Conservation (phyloP, 2,329 filamentous ascomycete genomes). For the Gyromitra esculenta region DNA sequence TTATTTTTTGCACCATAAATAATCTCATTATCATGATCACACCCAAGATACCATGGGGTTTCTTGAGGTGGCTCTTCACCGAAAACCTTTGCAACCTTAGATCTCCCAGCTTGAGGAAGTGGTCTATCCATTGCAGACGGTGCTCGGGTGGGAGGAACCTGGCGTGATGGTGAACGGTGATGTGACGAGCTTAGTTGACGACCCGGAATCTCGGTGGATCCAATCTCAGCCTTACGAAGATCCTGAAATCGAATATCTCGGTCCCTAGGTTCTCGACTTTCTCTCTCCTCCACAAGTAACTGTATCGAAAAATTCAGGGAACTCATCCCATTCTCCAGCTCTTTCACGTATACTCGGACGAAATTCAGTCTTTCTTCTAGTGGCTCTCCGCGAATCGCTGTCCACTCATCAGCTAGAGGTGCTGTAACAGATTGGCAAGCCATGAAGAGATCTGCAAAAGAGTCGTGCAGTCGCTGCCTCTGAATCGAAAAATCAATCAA, state of each 20-base stretch:
- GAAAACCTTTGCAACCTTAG: slow-evolving; percentile 73
- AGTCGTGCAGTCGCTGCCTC: slow-evolving; percentile 94
- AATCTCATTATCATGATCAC: slow-evolving; percentile 89
- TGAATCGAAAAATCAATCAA: slow-evolving; percentile 86
- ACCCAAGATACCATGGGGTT: slow-evolving; percentile 80
- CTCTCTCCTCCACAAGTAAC: slow-evolving; percentile 74
- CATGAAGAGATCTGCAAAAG: slow-evolving; percentile 86
- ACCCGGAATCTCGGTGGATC: slow-evolving; percentile 13
- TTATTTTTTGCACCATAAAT: slow-evolving; percentile 86
- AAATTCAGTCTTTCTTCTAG: slow-evolving; percentile 85
- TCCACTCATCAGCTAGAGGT: slow-evolving; percentile 93
- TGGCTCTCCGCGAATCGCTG: slow-evolving; percentile 87
- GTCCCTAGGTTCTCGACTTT: slow-evolving; percentile 47
- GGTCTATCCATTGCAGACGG: slow-evolving; percentile 43
- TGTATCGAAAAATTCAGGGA: slow-evolving; percentile 90
- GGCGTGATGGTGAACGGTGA: slow-evolving; percentile 44
- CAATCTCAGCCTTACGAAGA: slow-evolving; percentile 47
- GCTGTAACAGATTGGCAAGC: slow-evolving; percentile 91
- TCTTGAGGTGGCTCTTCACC: slow-evolving; percentile 74
- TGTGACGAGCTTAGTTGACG: slow-evolving; percentile 30
- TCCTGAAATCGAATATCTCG: slow-evolving; percentile 54
- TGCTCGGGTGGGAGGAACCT: slow-evolving; percentile 13
- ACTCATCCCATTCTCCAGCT: slow-evolving; percentile 84
- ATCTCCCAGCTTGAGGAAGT: slow-evolving; percentile 57
- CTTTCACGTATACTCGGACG: slow-evolving; percentile 70